Base-by-base conservation (phyloP, 2,329 filamentous ascomycete genomes). In the Exophiala dermatitidis region DNA sequence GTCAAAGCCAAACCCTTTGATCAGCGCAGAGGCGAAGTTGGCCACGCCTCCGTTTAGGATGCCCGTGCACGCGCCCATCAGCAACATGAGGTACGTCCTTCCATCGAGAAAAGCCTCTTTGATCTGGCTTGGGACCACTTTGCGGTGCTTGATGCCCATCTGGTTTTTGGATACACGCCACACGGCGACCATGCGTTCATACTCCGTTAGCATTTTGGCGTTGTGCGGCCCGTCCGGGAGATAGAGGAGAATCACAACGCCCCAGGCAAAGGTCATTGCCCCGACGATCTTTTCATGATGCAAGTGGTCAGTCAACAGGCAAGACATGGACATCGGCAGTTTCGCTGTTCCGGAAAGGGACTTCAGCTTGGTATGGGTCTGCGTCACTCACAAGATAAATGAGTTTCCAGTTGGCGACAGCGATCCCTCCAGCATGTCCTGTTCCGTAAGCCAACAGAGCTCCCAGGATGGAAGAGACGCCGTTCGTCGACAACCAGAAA, bases 31-130 rank as follows among this genome's bases (percentile, higher is more conserved):
- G 12, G 72, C 63, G 56, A 78, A 78, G 52, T 77, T 78, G 33
- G 58, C 60, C 0, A 78, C 72, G 2, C 74, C 72, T n/a, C 75
- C 75, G 49, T 78, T 77, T 38, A 77, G 67, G 3, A 77, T 69
- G 6, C 75, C 75, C 42, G 72, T 71, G 5, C 66, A 66, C 1
- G 76, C 66, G 0, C 69, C 74, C 42, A 74, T 71, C 5, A 71
- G 63, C 26, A 69, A 62, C 3, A 73, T 66, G 32, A 69, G 70
- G 45, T 72, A 64, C 0, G 67, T 65, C 38, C 67, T 67, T 47
- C 70, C 46, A 49, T 76, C 74, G 3, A 69, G 54, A 0, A 71
- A 19, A 0, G 71, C 70, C 56, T 76, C 74, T 3, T 69, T 45
- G 0, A 70, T 69, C 46, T 71, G 68, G 5, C 56, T 54, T 4